Evolutionary conservation across 106 monocot species (phyloP).

Genomic region (Phalaenopsis aphrodite): DNA sequence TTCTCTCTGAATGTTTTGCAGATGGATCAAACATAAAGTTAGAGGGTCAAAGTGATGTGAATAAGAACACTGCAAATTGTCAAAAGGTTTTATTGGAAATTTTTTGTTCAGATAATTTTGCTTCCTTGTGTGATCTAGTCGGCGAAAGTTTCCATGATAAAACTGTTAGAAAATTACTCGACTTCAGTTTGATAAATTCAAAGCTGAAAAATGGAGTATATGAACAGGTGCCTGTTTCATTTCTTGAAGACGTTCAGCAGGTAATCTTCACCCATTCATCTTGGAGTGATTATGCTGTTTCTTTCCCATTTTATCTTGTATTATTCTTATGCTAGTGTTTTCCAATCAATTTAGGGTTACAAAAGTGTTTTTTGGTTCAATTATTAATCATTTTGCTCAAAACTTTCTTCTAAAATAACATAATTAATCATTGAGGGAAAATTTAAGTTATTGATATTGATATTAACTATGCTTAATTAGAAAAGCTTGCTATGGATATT

Average conservation of each 20-base stretch:
- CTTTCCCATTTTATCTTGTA: neutral
- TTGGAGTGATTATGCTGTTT: neutral
- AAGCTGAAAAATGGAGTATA: slow-evolving; percentile 59
- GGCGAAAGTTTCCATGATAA: slow-evolving; percentile 37
- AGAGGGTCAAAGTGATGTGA: slow-evolving; percentile 10
- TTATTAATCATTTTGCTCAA: too few relatives aligned
- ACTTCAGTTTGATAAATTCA: slow-evolving; percentile 42
- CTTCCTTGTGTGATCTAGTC: slow-evolving; percentile 59
- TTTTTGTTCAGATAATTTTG: slow-evolving; percentile 64
- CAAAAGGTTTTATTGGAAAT: slow-evolving; percentile 42
- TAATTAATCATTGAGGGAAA: too few relatives aligned
- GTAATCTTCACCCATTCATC: slow-evolving; percentile 22
- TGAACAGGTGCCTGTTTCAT: slow-evolving; percentile 31
- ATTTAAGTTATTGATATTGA: too few relatives aligned
- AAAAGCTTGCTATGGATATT: too few relatives aligned
- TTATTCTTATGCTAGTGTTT: neutral
- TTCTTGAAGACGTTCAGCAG: slow-evolving; percentile 64
- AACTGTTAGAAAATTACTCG: slow-evolving; percentile 26
- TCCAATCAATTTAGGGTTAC: too few relatives aligned
- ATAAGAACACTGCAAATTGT: slow-evolving; percentile 42
- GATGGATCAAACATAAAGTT: slow-evolving; percentile 10
- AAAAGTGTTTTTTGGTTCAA: too few relatives aligned
- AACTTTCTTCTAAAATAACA: too few relatives aligned
- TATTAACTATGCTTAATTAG: too few relatives aligned
- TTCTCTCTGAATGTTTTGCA: neutral